These are phyloP conservation scores for Aspergillus phoenicis DNA, from an alignment of 2,329 filamentous ascomycete genomes.

Conservation along the genomic window DNA sequence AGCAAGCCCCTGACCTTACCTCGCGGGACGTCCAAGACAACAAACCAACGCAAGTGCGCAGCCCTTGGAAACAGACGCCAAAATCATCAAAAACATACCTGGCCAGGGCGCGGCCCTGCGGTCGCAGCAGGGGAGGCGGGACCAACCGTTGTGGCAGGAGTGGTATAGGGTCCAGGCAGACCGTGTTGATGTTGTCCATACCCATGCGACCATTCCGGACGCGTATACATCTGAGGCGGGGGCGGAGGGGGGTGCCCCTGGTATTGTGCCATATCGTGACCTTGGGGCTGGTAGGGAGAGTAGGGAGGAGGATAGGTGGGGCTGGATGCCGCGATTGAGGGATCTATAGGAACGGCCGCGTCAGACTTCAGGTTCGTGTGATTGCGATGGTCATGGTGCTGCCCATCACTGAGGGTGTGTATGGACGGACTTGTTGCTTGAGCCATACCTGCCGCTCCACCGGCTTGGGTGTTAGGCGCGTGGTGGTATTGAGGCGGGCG, in stretches of 20 bases:
- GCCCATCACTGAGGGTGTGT: slow-evolving; percentile 75
- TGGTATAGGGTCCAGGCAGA: slow-evolving; percentile 52
- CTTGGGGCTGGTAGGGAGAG: slow-evolving; percentile 80
- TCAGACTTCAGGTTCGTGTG: slow-evolving; percentile 78
- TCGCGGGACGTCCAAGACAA: slow-evolving; percentile 33
- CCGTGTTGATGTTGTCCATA: slow-evolving; percentile 52
- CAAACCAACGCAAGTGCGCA: slow-evolving; percentile 29
- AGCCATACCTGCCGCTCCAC: slow-evolving; percentile 88
- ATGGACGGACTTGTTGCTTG: slow-evolving; percentile 98
- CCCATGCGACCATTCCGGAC: slow-evolving; percentile 50
- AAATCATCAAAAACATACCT: slow-evolving; percentile 57
- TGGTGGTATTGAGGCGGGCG: slow-evolving; percentile 73
- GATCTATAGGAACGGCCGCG: slow-evolving; percentile 98
- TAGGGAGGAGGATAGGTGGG: slow-evolving; percentile 86
- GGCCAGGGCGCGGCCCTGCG: slow-evolving; percentile 63
- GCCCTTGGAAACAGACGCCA: slow-evolving; percentile 34
- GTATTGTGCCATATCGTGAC: slow-evolving; percentile 82
- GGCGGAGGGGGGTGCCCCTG: slow-evolving; percentile 51
- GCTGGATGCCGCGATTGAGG: slow-evolving; percentile 90
- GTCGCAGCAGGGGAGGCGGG: slow-evolving; percentile 62
- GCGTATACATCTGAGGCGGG: slow-evolving; percentile 51
- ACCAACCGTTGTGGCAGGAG: slow-evolving; percentile 60
- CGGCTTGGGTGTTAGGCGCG: slow-evolving; percentile 69
- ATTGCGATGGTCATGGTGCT: slow-evolving; percentile 72
- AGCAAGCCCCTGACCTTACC: slow-evolving; percentile 13